A percentile compares a stretch with the other conserved stretches of the same genome.
These are phyloP conservation scores for Phylloporus scabripes DNA, from an alignment of 768 basidiomycete species.

Conservation along the genomic window DNA sequence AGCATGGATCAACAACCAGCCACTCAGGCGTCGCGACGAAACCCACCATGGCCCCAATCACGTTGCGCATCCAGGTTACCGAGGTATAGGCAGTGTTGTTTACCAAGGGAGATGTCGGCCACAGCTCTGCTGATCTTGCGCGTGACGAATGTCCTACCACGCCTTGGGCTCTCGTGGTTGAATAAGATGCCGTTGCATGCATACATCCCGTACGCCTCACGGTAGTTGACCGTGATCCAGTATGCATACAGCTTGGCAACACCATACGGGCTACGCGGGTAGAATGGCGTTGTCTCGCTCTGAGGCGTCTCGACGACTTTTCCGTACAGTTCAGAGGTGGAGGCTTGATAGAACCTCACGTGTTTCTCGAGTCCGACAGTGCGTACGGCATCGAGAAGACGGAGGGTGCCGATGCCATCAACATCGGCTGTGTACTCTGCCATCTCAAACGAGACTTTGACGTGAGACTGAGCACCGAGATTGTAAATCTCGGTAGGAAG, in stretches of 20 bases:
- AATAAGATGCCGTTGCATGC: constrained; percentile 96
- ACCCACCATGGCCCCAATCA: constrained; percentile 94
- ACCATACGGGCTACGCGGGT: constrained; percentile 96
- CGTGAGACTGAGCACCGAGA: constrained; percentile 95
- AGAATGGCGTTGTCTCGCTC: constrained; percentile 94
- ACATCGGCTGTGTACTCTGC: constrained; percentile 98
- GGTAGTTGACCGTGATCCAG: constrained; percentile 89
- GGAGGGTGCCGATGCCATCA: constrained; percentile 90
- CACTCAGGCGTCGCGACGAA: neutral
- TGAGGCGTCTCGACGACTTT: constrained; percentile 96
- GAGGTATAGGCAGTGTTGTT: constrained; percentile 86
- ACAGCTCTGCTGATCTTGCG: constrained; percentile 91
- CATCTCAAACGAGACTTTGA: constrained; percentile 99
- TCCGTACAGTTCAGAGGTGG: constrained; percentile 95
- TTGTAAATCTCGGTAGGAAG: constrained; percentile 97
- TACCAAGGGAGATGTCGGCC: constrained; percentile 86
- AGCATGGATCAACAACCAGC: constrained; percentile 4
- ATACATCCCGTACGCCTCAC: constrained; percentile 95
- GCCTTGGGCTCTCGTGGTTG: constrained; percentile 95
- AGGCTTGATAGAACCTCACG: constrained; percentile 95
- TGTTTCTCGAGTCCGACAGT: constrained; percentile 93
- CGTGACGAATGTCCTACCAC: constrained; percentile 94
- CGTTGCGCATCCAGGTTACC: constrained; percentile 93
- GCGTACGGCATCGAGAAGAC: constrained; percentile 91
- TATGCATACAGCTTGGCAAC: constrained; percentile 91